Evolutionary conservation across 129 eudicot species (phyloP), one percentile per base, ranked within the genome.

Genomic region (Lactuca saligna): DNA sequence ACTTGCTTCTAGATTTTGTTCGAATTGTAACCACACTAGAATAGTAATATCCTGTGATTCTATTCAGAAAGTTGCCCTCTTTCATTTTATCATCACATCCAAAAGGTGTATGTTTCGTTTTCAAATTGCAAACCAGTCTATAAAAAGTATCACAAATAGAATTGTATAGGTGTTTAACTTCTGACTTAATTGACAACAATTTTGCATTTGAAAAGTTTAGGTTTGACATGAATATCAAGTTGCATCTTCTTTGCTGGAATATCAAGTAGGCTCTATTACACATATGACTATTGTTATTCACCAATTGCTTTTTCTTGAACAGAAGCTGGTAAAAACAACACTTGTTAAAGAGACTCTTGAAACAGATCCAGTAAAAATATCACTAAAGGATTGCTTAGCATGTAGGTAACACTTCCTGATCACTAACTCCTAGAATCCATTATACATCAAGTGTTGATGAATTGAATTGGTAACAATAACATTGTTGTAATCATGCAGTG

Each of bases 331-430:
- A 51, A 85, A 83, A 78, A 44, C 70, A 54, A 79, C 41, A 64
- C 73, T 79, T 68, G 72, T 82, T 79, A 49, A 66, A 55, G 76
- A 83, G 68, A 73, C 69, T 12, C 50, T 75, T 68, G 70, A 83
- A 64, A 75, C 78, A 37, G 97, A 89, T 60, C 97, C 97, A 4
- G 91, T 94, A 34, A 94, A 85, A 80, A 89, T 94, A 55, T 89
- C 99, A n/a, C 97, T 94, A 72, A 94, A 94, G 79, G 97, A 89
- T 69, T 89, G 99, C 79, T 80, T 94, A 59, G 99, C 99, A 3
- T 89, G 97, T 93, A 94, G 99, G 99, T 89, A 76, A 15, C 38
- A 17, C 57, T 57, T 65, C 57, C 65, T 74, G 11, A 5, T n/a
- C 16, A 55, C 12, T 44, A 25, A 1, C 29, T 25, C 29, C 29